Conservation (phyloP, 2,329 filamentous ascomycete species). For the Aureobasidium namibiae region DNA sequence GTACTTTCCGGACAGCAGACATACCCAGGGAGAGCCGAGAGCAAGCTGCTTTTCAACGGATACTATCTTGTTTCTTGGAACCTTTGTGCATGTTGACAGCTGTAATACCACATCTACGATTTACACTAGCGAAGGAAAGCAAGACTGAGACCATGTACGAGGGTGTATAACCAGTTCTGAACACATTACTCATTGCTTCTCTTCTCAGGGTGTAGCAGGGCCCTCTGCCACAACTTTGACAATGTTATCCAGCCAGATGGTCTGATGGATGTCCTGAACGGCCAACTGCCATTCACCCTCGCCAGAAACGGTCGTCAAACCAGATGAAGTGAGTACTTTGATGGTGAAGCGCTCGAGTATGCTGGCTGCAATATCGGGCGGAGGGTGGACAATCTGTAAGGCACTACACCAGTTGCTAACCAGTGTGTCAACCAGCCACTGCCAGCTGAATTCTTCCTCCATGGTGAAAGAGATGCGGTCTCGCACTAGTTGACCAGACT, state of each 20-base stretch:
- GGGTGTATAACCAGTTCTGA: too few species aligned
- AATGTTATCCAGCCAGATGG: constrained; percentile 8
- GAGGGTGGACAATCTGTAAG: constrained; percentile 1
- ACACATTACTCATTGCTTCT: too few species aligned
- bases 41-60: too few species aligned
- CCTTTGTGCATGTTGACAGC: too few species aligned
- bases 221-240: constrained; percentile 12
- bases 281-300: constrained; percentile 11
- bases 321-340: constrained; percentile 13
- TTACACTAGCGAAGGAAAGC: too few species aligned
- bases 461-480: constrained; percentile 9
- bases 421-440: constrained; percentile 3
- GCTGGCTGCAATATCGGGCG: constrained; percentile 1
- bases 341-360: constrained; percentile 7
- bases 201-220: not conserved
- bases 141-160: too few species aligned
- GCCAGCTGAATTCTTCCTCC: not conserved
- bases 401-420: constrained; percentile 7
- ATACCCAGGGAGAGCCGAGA: too few species aligned
- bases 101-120: too few species aligned
- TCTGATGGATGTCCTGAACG: constrained; percentile 6
- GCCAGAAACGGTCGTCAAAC: constrained; percentile 1
- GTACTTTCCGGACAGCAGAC: too few species aligned
- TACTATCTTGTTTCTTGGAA: too few species aligned
- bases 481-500: not conserved